Percentiles rank a stretch among this genome's conserved stretches.
phyloP scores from a whole-genome alignment of 148 eudicot genomes.

The Vaccinium myrtillus region DNA sequence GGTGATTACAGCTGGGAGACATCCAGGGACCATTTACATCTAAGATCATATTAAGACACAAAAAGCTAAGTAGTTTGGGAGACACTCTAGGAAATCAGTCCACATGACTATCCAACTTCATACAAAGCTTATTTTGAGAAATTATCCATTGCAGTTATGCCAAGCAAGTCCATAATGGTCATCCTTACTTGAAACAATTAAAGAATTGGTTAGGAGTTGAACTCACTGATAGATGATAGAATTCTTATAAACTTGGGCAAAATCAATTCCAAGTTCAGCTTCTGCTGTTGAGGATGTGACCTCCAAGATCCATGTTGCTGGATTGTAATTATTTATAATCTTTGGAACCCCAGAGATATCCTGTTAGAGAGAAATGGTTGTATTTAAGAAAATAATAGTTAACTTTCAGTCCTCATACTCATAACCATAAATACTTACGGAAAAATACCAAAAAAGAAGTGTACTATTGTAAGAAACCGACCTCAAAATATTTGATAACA shows the following conservation, averaged over 20 bases:
- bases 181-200: neutral
- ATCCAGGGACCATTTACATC: neutral
- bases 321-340: constrained; percentile 69
- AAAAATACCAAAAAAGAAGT: neutral
- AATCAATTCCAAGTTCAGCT: constrained; percentile 59
- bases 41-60: neutral
- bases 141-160: neutral
- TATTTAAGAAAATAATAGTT: neutral
- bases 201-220: neutral
- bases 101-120: neutral
- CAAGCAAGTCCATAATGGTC: neutral
- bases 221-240: constrained; percentile 64
- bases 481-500: constrained; percentile 80
- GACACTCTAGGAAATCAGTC: neutral
- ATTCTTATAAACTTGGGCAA: constrained; percentile 47
- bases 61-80: neutral
- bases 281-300: constrained; percentile 77
- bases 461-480: constrained; percentile 14
- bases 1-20: neutral
- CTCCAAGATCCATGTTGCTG: constrained; percentile 91
- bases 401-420: neutral
- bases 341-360: constrained; percentile 60
- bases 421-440: neutral
- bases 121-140: neutral
- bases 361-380: constrained; percentile 28